Percentiles rank a stretch among this genome's conserved stretches.
phyloP scores from a whole-genome alignment of 1,284 basidiomycete species.

The Sporisorium reilianum region DNA sequence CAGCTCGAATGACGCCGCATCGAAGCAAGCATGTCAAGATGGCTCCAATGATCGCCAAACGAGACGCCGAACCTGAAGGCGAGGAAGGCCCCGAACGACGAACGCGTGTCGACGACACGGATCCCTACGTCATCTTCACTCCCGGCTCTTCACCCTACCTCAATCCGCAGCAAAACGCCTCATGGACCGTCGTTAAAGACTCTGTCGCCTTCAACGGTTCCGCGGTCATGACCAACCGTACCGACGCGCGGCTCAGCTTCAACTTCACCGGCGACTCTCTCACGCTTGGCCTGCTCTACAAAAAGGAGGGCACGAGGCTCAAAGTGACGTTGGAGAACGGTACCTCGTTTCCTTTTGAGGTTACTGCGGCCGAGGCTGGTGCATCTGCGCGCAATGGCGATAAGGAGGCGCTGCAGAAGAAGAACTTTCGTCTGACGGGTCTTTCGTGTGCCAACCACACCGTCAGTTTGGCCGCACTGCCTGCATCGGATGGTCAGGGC shows the following conservation, averaged over 20 bases:
- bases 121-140: constrained; percentile 18
- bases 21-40: neutral
- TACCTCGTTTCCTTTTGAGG: constrained; percentile 5
- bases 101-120: constrained; percentile 35
- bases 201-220: constrained; percentile 15
- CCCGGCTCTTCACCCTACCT: constrained; percentile 20
- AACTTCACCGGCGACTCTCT: constrained; percentile 29
- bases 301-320: constrained; percentile 7
- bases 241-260: constrained; percentile 14
- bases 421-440: constrained; percentile 8
- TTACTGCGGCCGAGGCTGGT: constrained; percentile 14
- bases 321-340: constrained; percentile 24
- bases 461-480: constrained; percentile 1
- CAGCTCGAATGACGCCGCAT: neutral
- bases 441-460: constrained; percentile 33
- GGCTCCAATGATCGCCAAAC: neutral
- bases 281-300: constrained; percentile 24
- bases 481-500: neutral
- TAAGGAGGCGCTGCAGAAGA: constrained; percentile 24
- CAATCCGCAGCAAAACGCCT: neutral
- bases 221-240: constrained; percentile 9
- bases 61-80: constrained; percentile 5
- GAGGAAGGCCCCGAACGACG: neutral
- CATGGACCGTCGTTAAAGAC: constrained; percentile 9
- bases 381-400: constrained; percentile 11